Evolutionary conservation across 257 asterid genomes (phyloP).

Genomic region (Penstemon eatonii): DNA sequence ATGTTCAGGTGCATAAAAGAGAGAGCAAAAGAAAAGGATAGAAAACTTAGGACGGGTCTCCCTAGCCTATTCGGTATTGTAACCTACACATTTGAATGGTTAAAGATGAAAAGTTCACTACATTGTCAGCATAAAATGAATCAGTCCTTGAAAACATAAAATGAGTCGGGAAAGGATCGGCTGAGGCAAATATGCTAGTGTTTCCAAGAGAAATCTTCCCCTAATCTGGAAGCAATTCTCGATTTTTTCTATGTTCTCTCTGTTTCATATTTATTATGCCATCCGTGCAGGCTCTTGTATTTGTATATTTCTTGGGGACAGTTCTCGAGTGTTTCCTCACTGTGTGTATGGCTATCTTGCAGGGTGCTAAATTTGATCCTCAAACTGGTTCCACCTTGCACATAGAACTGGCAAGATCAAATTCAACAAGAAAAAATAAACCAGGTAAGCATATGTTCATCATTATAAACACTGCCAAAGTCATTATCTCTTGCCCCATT

Average conservation of each 20-base stretch:
- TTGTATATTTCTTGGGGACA: background rate
- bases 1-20: background rate
- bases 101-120: background rate
- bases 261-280: background rate
- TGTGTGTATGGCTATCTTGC: slow-evolving; percentile 1
- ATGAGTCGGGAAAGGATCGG: background rate
- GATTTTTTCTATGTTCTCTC: background rate
- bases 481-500: background rate
- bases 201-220: background rate
- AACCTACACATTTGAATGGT: background rate
- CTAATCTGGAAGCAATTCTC: background rate
- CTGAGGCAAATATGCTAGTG: background rate
- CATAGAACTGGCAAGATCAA: slow-evolving; percentile 93
- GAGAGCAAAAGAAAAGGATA: background rate
- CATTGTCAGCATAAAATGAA: background rate
- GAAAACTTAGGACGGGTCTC: background rate
- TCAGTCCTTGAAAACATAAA: background rate
- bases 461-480: background rate
- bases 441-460: slow-evolving; percentile 51
- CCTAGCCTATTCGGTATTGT: background rate
- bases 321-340: background rate
- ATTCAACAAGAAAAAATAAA: slow-evolving; percentile 78
- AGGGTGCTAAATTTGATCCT: slow-evolving; percentile 95
- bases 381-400: slow-evolving; percentile 88
- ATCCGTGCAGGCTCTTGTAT: slow-evolving; percentile 1